A percentile compares a stretch with the other conserved stretches of the same genome.
These are phyloP conservation scores for Arxiozyma slooffiae DNA, from an alignment of 1,139 yeast genomes.

Conservation along the genomic window DNA sequence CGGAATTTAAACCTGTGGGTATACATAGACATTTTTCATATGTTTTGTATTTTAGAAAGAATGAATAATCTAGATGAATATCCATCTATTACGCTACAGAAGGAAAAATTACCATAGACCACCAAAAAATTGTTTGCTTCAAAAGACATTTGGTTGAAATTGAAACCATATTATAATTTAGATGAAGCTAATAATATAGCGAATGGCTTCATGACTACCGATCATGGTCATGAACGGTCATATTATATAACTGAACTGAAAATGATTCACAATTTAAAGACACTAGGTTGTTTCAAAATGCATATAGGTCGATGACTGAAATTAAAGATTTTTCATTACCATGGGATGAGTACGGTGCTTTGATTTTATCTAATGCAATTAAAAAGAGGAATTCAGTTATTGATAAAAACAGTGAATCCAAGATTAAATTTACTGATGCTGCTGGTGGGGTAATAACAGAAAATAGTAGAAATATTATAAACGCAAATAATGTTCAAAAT, in stretches of 20 bases:
- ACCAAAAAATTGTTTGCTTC: constrained; percentile 34
- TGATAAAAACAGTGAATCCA: not conserved
- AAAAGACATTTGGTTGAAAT: constrained; percentile 49
- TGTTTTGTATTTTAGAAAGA: constrained; percentile 44
- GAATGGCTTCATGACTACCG: constrained; percentile 7
- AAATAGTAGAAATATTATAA: too few species aligned
- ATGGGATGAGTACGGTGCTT: constrained; percentile 37
- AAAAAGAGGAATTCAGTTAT: not conserved
- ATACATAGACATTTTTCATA: constrained; percentile 46
- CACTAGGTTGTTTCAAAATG: not conserved
- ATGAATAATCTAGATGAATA: constrained; percentile 36
- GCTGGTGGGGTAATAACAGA: not conserved
- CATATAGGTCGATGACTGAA: constrained; percentile 8
- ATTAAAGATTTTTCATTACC: constrained; percentile 36
- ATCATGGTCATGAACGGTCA: not conserved
- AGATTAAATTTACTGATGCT: not conserved
- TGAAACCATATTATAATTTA: constrained; percentile 45
- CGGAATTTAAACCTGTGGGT: constrained; percentile 59
- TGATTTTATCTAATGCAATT: constrained; percentile 34
- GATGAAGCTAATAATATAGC: constrained; percentile 47
- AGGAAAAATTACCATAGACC: constrained; percentile 20
- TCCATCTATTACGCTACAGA: constrained; percentile 25
- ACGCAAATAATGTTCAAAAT: not conserved
- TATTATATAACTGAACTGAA: constrained; percentile 4
- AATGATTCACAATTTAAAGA: not conserved